Base-by-base conservation (phyloP, 805 yeast genomes). In the Candida bentonensis region DNA sequence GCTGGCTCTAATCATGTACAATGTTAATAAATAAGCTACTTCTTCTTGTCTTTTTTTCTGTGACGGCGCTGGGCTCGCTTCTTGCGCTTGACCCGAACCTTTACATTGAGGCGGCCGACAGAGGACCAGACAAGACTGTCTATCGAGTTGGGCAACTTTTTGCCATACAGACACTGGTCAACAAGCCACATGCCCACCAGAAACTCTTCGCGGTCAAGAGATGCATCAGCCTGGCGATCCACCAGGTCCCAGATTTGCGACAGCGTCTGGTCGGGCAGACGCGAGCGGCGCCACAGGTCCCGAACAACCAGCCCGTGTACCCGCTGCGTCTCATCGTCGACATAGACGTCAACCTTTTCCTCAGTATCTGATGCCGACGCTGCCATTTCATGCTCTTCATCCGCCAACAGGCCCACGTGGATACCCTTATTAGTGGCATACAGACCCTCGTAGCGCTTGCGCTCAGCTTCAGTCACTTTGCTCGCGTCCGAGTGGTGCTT, bases 141-240 rank as follows among this genome's bases (percentile, higher is more conserved):
- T 3, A 92, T 74, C 30, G 62, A 62, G 47, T 74, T 70, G 0
- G 98, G 97, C 42, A 92, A 64, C 59, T 92, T 92, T 33, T 94
- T 69, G 0, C 98, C 98, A 58, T 89, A 92, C 13, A 92, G 67
- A 57, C 96, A 84, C 62, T 92, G 98, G 60, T 92, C 99, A 2
- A 92, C 88, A 3, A 88, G 63, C 98, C 98, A 92, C 82, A 84
- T 88, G 0, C 98, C 98, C n/a, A 88, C 89, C 25, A 89, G 65
- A 54, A 92, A 92, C 50, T 88, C 89, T 28, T 78, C 79, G 49
- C 84, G 74, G 51, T 79, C 81, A 44, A 92, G 65, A 1, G 83
- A 74, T 0, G 95, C 94, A 58, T 82, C 92, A 30, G 52, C 51
- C 46, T 56, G 53, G 9, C 59, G 51, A 51, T 64, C 67, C 21